Evolutionary conservation across 768 basidiomycete species (phyloP).

Genomic region (Cyathus striatus): DNA sequence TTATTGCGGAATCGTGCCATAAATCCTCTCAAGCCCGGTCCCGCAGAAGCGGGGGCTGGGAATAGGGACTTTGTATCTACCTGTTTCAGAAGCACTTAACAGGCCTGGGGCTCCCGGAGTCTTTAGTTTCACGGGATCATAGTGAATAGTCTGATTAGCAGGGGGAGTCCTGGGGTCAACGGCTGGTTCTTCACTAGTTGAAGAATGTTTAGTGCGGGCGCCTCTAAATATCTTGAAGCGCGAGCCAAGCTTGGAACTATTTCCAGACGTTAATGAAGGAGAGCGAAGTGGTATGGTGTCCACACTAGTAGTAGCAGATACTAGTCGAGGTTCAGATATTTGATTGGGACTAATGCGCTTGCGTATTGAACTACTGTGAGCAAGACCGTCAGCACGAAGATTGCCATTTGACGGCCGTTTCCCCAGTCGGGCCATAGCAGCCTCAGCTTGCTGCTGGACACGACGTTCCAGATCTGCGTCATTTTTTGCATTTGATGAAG

Average conservation of each 20-base stretch:
- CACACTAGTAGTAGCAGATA: slow-evolving; percentile 65
- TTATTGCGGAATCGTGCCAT: slow-evolving; percentile 73
- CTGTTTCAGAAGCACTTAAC: slow-evolving; percentile 45
- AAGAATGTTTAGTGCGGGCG: slow-evolving; percentile 47
- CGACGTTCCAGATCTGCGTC: slow-evolving; percentile 57
- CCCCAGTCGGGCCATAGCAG: slow-evolving; percentile 57
- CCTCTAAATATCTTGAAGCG: slow-evolving; percentile 71
- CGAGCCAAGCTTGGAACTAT: slow-evolving; percentile 58
- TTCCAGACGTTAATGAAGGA: slow-evolving; percentile 41
- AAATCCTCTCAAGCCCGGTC: slow-evolving; percentile 74
- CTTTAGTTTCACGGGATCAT: slow-evolving; percentile 35
- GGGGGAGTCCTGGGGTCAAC: slow-evolving; percentile 34
- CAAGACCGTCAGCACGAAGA: slow-evolving; percentile 30
- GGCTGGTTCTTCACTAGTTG: slow-evolving; percentile 43
- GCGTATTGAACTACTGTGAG: slow-evolving; percentile 35
- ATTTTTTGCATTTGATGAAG: no score
- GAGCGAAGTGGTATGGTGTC: slow-evolving; percentile 61
- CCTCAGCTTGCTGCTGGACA: slow-evolving; percentile 64
- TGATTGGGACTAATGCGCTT: slow-evolving; percentile 57
- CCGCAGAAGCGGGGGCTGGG: slow-evolving; percentile 63
- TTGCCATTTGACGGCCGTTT: slow-evolving; percentile 41
- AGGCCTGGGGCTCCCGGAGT: slow-evolving; percentile 25
- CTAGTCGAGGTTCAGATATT: slow-evolving; percentile 60
- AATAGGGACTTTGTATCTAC: slow-evolving; percentile 48
- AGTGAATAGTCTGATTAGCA: slow-evolving; percentile 30